Conservation (phyloP, 2,329 filamentous ascomycete genomes). For the Neodidymelliopsis sp. region DNA sequence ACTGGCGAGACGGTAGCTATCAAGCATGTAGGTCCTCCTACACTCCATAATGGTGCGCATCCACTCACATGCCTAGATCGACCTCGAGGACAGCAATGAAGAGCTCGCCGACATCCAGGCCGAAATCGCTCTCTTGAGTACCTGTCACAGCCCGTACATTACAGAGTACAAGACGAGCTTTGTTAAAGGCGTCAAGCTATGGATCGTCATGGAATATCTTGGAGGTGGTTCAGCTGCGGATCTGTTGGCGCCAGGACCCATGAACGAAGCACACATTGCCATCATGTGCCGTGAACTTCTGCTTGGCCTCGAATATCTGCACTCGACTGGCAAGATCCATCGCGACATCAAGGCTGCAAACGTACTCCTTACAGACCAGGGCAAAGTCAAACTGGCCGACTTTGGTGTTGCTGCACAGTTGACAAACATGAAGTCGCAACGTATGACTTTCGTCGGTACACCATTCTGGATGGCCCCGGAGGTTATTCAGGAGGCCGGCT, state of each 20-base stretch:
- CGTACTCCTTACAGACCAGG: conserved; percentile 86
- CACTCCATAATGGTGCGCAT: not conserved
- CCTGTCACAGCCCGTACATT: conserved; percentile 91
- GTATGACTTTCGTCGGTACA: conserved; percentile 90
- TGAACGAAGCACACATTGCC: conserved; percentile 89
- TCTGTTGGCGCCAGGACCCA: conserved; percentile 87
- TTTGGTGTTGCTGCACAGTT: conserved; percentile 97
- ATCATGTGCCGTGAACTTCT: conserved; percentile 94
- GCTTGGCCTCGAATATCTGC: conserved; percentile 88
- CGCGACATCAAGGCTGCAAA: conserved; percentile 97
- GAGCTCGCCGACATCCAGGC: conserved; percentile 98
- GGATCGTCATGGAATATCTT: conserved; percentile 99
- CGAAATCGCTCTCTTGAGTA: conserved; percentile 93
- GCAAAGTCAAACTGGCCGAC: conserved; percentile 94
- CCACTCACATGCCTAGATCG: conserved; percentile 69
- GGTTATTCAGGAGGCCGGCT: conserved; percentile 96
- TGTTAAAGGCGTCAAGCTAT: conserved; percentile 93
- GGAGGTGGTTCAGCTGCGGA: conserved; percentile 96
- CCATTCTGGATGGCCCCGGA: conserved; percentile 99
- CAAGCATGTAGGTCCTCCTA: conserved; percentile 77
- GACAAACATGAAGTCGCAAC: conserved; percentile 96
- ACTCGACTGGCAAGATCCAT: conserved; percentile 93
- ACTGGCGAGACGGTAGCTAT: conserved; percentile 95
- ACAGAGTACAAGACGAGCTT: conserved; percentile 98
- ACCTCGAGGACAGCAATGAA: conserved; percentile 97